Evolutionary conservation across 345 rosid genomes (phyloP).

Genomic region (Lumnitzera littorea): DNA sequence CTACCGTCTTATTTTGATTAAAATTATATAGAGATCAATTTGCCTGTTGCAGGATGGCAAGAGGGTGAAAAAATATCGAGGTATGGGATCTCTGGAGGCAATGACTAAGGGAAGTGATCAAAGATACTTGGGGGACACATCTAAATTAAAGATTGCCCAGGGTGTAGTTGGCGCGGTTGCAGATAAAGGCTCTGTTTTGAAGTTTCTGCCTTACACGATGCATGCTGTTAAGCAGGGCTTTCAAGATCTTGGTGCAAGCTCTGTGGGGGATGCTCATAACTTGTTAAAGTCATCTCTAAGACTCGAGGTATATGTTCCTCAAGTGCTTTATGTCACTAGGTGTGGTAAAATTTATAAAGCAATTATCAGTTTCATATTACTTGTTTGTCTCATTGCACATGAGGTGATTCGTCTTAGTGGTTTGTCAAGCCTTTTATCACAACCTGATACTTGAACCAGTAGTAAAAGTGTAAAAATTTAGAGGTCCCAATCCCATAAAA

Average conservation of each 20-base stretch:
- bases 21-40: background rate
- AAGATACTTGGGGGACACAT: slow-evolving; percentile 78
- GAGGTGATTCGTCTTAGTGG: too few species aligned
- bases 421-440: too few species aligned
- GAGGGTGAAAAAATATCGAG: slow-evolving; percentile 71
- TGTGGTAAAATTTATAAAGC: background rate
- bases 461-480: too few species aligned
- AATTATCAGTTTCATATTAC: too few species aligned
- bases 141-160: slow-evolving; percentile 92
- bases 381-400: too few species aligned
- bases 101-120: slow-evolving; percentile 96
- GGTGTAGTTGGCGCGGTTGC: slow-evolving; percentile 96
- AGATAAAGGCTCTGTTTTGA: slow-evolving; percentile 89
- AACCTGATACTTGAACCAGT: too few species aligned
- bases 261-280: slow-evolving; percentile 66
- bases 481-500: too few species aligned
- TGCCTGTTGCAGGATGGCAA: slow-evolving; percentile 41
- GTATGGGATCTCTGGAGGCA: slow-evolving; percentile 98
- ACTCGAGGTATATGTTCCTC: slow-evolving; percentile 54
- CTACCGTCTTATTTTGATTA: too few species aligned
- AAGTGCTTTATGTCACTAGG: background rate
- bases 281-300: slow-evolving; percentile 65
- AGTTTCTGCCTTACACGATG: slow-evolving; percentile 77
- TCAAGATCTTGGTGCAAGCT: slow-evolving; percentile 91
- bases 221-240: slow-evolving; percentile 98